Evolutionary conservation across 805 yeast genomes (phyloP).

Genomic region (Cyberlindnera samutprakarnensis): DNA sequence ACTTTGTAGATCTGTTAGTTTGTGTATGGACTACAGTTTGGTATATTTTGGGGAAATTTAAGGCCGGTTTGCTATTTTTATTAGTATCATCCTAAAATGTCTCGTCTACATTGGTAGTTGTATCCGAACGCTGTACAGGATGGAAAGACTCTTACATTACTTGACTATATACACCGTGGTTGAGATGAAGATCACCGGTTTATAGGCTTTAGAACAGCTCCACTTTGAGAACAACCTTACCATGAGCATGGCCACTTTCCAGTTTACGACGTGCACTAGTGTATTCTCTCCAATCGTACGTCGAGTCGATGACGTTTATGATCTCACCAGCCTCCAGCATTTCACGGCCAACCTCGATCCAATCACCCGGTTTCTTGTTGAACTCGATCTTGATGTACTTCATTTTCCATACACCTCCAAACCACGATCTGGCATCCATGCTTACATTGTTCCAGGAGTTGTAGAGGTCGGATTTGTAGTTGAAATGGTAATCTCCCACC

Average conservation of each 20-base stretch:
- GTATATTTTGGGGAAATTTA: too few species aligned
- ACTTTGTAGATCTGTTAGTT: too few species aligned
- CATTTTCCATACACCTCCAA: slow-evolving; percentile 30
- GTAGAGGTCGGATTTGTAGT: slow-evolving; percentile 30
- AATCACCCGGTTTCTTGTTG: slow-evolving; percentile 25
- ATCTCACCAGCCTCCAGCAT: slow-evolving; percentile 40
- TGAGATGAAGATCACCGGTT: too few species aligned
- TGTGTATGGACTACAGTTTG: too few species aligned
- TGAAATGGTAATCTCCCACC: slow-evolving; percentile 50
- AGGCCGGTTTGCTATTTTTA: too few species aligned
- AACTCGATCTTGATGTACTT: slow-evolving; percentile 29
- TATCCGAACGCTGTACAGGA: too few species aligned
- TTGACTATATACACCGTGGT: too few species aligned
- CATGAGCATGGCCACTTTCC: slow-evolving; percentile 46
- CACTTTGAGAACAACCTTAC: slow-evolving; percentile 56
- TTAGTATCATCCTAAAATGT: too few species aligned
- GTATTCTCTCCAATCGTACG: slow-evolving; percentile 47
- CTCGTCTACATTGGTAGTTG: too few species aligned
- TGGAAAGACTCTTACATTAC: too few species aligned
- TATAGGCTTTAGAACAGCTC: slow-evolving; percentile 30
- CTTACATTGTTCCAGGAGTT: slow-evolving; percentile 28
- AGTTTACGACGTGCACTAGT: slow-evolving; percentile 48
- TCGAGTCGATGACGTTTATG: slow-evolving; percentile 45
- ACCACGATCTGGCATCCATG: slow-evolving; percentile 27
- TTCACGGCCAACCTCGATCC: slow-evolving; percentile 36